Base-by-base conservation (phyloP, 2,329 filamentous ascomycete species). In the Claviceps capensis region DNA sequence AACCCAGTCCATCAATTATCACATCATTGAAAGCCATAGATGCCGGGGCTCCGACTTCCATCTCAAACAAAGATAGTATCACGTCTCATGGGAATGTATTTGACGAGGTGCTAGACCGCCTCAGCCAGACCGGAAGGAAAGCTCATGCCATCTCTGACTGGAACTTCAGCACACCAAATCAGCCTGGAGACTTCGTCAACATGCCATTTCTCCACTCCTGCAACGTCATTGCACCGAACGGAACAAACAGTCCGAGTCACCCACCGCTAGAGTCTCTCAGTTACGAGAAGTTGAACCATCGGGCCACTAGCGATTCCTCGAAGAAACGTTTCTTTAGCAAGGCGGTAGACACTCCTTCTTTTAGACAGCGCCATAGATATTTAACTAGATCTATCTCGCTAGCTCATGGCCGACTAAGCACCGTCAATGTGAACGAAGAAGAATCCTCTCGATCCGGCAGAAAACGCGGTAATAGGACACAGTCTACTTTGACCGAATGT, bases 211-310 rank as follows among this genome's bases (percentile, higher is more conserved):
- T 60, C 1, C 63, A 61, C 40, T 59, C 62, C 2, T 61, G 65
- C 30, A 58, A 59, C 8, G 50, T 58, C 53, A 60, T 42, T 48
- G 57, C 23, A 50, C 49, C 23, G 57, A 52, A 44, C 53, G 53
- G 7, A 51, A 41, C 13, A 51, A 50, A 9, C 47, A 52, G 16
- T 34, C 46, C 38, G 4, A 53, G 64, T n/a, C 56, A 52, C 19
- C 63, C 62, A 9, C 58, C 54, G 1, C 53, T 64, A 8, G 54
- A 60, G 26, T 68, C 65, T 7, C 63, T 63, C 30, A 44, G 48
- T n/a, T 51, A 53, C 14, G 51, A 52, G 17, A n/a, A 40, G 23
- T 40, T 4, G 17, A 2, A 30, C 7, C 11, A 26, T 17, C 3
- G 2, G 16, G 13, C n/a, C 17, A 23, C 34, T 23, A n/a, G 41